These are phyloP conservation scores for Anthracocystis panici-leucophaei DNA, from an alignment of 1,284 basidiomycete genomes.

Conservation along the genomic window DNA sequence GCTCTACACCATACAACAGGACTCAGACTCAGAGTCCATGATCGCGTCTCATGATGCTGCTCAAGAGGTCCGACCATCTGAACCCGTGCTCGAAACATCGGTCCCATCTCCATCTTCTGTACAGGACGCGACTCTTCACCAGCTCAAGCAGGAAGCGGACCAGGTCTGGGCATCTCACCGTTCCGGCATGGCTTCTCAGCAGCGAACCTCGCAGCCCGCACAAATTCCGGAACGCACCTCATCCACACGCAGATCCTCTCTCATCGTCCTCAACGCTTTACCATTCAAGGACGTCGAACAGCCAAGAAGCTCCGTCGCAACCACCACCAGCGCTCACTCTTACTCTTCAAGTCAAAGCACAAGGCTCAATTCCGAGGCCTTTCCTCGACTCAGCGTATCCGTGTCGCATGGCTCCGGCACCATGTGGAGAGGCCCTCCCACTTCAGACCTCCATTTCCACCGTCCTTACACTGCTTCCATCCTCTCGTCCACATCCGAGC, in stretches of 20 bases:
- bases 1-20: slow-evolving; percentile 12
- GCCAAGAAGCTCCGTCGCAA: slow-evolving; percentile 5
- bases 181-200: slow-evolving; percentile 23
- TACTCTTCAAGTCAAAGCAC: slow-evolving; percentile 4
- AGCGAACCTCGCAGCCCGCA: slow-evolving; percentile 11
- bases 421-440: slow-evolving; percentile 9
- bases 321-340: slow-evolving; percentile 12
- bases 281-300: neutral
- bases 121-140: slow-evolving; percentile 12
- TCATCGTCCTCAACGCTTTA: slow-evolving; percentile 20
- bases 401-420: slow-evolving; percentile 10
- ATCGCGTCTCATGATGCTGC: neutral
- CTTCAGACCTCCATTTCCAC: slow-evolving; percentile 19
- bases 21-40: slow-evolving; percentile 13
- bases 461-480: slow-evolving; percentile 45
- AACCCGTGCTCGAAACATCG: neutral
- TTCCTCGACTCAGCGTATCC: slow-evolving; percentile 14
- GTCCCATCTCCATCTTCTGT: neutral
- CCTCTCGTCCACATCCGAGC: slow-evolving; percentile 32
- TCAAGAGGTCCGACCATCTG: neutral
- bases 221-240: slow-evolving; percentile 27
- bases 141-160: slow-evolving; percentile 45
- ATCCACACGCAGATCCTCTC: slow-evolving; percentile 29
- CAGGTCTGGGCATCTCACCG: slow-evolving; percentile 32
- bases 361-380: slow-evolving; percentile 6